Evolutionary conservation across 106 monocot genomes (phyloP).

Genomic region (Hemerocallis citrina): DNA sequence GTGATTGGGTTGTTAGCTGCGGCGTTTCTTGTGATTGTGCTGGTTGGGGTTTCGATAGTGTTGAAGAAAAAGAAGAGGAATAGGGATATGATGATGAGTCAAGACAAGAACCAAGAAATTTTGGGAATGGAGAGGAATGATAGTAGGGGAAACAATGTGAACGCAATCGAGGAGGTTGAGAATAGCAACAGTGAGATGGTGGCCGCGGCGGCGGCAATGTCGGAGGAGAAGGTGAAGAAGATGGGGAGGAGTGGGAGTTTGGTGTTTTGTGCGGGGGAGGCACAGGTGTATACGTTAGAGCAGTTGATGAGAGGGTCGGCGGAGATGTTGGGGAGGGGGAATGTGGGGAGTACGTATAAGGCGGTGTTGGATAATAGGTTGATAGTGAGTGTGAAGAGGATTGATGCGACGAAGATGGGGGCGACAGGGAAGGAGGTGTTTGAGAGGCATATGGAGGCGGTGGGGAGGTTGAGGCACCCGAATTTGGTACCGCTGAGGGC

Average conservation of each 20-base stretch:
- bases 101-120: constrained; percentile 22
- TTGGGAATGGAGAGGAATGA: not conserved
- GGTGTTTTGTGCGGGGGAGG: constrained; percentile 77
- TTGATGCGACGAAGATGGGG: constrained; percentile 39
- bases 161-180: constrained; percentile 16
- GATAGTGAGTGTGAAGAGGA: constrained; percentile 55
- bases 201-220: constrained; percentile 16
- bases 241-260: constrained; percentile 65
- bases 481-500: constrained; percentile 75
- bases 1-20: constrained; percentile 16
- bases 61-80: constrained; percentile 30
- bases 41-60: constrained; percentile 15
- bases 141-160: not conserved
- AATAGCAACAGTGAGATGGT: constrained; percentile 23
- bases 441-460: constrained; percentile 69
- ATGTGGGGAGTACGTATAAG: constrained; percentile 69
- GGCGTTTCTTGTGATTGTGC: constrained; percentile 18
- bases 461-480: constrained; percentile 72
- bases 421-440: constrained; percentile 48
- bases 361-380: constrained; percentile 46
- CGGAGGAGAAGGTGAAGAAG: constrained; percentile 55
- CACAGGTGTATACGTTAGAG: constrained; percentile 43
- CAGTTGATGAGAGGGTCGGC: constrained; percentile 81
- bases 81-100: constrained; percentile 13
- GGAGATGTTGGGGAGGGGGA: constrained; percentile 75